Percentiles rank a stretch among this genome's conserved stretches.
phyloP scores from a whole-genome alignment of 495 filamentous ascomycete species.

The Terfezia boudieri region DNA sequence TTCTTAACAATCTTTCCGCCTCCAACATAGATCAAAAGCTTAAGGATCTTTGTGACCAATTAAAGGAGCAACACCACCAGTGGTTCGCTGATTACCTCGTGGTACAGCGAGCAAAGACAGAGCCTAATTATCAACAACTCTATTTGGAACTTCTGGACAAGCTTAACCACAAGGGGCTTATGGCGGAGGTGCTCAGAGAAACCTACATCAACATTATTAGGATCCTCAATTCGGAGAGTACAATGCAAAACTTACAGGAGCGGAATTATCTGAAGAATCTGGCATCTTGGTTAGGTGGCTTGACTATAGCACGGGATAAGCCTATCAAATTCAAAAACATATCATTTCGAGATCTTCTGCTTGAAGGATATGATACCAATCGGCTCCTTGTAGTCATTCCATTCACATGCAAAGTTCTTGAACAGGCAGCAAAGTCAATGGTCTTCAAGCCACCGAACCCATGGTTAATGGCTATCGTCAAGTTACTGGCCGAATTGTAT shows the following conservation, averaged over 20 bases:
- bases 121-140: slow-evolving; percentile 82
- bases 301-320: slow-evolving; percentile 85
- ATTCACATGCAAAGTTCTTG: slow-evolving; percentile 86
- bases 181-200: slow-evolving; percentile 75
- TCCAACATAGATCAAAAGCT: slow-evolving; percentile 67
- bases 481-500: slow-evolving; percentile 74
- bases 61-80: slow-evolving; percentile 63
- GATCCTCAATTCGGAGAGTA: slow-evolving; percentile 72
- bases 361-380: slow-evolving; percentile 79
- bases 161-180: slow-evolving; percentile 55
- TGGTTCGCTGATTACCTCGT: slow-evolving; percentile 97
- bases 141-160: slow-evolving; percentile 76
- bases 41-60: slow-evolving; percentile 48
- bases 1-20: slow-evolving; percentile 85
- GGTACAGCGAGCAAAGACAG: slow-evolving; percentile 83
- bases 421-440: slow-evolving; percentile 58
- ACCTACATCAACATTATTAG: slow-evolving; percentile 69
- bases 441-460: slow-evolving; percentile 90
- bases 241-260: slow-evolving; percentile 55
- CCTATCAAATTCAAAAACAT: slow-evolving; percentile 93
- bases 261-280: slow-evolving; percentile 77
- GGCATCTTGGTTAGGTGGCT: slow-evolving; percentile 71
- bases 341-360: slow-evolving; percentile 81
- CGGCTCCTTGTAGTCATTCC: slow-evolving; percentile 79
- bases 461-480: slow-evolving; percentile 87